Evolutionary conservation across 805 yeast genomes (phyloP).

Genomic region (Candida glaebosa): DNA sequence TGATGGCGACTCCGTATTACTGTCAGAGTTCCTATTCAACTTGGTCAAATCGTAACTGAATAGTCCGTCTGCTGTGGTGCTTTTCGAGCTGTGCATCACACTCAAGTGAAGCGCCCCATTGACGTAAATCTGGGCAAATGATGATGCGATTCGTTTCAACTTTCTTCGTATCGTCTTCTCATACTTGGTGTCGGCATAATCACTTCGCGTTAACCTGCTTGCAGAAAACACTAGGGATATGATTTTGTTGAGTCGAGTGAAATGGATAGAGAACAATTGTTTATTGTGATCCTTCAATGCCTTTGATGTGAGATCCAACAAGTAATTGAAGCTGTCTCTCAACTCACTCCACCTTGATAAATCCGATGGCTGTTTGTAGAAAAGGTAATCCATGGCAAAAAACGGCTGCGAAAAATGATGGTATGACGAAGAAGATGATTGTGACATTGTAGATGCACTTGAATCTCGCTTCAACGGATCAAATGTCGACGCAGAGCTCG

Average conservation of each 20-base stretch:
- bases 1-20: constrained; percentile 9
- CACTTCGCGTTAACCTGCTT: constrained; percentile 51
- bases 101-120: constrained; percentile 61
- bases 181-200: constrained; percentile 44
- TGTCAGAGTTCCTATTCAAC: constrained; percentile 18
- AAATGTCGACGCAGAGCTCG: constrained; percentile 15
- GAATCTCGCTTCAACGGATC: constrained; percentile 38
- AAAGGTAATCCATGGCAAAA: constrained; percentile 38
- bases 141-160: constrained; percentile 49
- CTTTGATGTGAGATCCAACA: constrained; percentile 46
- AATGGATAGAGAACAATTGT: constrained; percentile 50
- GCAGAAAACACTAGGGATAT: constrained; percentile 52
- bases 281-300: constrained; percentile 51
- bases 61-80: constrained; percentile 21
- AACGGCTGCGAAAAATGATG: constrained; percentile 43
- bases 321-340: constrained; percentile 43
- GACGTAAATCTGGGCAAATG: constrained; percentile 61
- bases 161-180: constrained; percentile 46
- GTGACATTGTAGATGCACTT: constrained; percentile 30
- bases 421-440: constrained; percentile 25
- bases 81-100: constrained; percentile 31
- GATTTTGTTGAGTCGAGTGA: constrained; percentile 51
- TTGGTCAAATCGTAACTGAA: constrained; percentile 28
- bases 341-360: constrained; percentile 58
- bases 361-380: constrained; percentile 60